Conservation (phyloP, 2,329 filamentous ascomycete species). For the Aspergillus sp. region DNA sequence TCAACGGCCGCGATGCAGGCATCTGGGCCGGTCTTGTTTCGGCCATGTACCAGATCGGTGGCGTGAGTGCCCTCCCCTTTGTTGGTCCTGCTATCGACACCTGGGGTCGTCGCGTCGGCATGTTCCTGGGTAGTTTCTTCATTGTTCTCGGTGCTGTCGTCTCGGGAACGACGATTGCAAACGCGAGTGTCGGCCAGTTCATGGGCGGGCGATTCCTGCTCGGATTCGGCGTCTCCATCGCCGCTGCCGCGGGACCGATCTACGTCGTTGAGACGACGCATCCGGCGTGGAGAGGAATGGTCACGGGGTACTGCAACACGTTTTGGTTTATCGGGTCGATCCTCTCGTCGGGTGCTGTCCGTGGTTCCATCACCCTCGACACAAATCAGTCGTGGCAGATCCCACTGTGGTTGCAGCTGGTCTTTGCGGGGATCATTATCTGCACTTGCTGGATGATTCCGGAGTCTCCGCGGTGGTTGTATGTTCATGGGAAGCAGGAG, state of each 20-base stretch:
- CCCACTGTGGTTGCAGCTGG: constrained; percentile 59
- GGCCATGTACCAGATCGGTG: constrained; percentile 55
- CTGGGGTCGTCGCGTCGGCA: neutral
- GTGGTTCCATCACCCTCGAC: constrained; percentile 47
- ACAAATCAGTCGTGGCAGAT: constrained; percentile 61
- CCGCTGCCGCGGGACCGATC: neutral
- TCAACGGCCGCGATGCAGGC: constrained; percentile 47
- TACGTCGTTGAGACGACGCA: constrained; percentile 47
- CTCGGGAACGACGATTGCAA: constrained; percentile 36
- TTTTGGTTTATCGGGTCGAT: constrained; percentile 58
- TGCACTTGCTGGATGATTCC: constrained; percentile 58
- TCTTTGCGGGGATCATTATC: constrained; percentile 53
- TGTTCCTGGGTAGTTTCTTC: neutral
- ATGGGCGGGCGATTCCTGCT: constrained; percentile 61
- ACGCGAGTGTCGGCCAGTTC: constrained; percentile 50
- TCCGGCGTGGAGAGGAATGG: constrained; percentile 64
- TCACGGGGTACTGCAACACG: constrained; percentile 63
- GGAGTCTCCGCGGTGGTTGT: constrained; percentile 66
- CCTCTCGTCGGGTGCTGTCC: constrained; percentile 59
- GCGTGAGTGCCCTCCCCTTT: constrained; percentile 52
- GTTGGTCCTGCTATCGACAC: constrained; percentile 52
- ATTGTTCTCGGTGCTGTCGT: neutral
- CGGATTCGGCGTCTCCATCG: constrained; percentile 38
- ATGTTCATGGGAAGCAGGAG: constrained; percentile 61
- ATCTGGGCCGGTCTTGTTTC: constrained; percentile 51